Evolutionary conservation across 768 basidiomycete genomes (phyloP).

Genomic region (Xanthoconium stramineum): DNA sequence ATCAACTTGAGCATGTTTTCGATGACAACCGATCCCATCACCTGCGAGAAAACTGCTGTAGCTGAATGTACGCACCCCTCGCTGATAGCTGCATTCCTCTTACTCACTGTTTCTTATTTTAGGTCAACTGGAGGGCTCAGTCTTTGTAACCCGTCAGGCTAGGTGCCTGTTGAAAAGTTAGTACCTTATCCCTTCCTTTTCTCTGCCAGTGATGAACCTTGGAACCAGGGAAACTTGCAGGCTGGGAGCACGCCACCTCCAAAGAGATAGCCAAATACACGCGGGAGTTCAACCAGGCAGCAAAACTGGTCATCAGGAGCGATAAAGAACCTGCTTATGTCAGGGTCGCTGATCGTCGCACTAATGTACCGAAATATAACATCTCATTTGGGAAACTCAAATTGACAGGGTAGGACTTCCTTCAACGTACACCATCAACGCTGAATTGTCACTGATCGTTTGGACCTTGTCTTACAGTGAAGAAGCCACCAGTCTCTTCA

Average conservation of each 20-base stretch:
- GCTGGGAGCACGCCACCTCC: neutral
- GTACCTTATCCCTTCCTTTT: neutral
- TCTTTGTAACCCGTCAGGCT: neutral
- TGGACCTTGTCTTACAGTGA: neutral
- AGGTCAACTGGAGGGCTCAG: neutral
- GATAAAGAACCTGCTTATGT: constrained; percentile 6
- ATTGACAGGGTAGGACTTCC: constrained; percentile 9
- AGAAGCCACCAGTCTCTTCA: constrained; percentile 12
- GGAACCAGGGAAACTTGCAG: constrained; percentile 2
- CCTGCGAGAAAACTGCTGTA: neutral
- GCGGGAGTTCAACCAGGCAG: constrained; percentile 2
- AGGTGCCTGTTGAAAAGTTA: neutral
- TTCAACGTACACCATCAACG: neutral
- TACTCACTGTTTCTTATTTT: no score
- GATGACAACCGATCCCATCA: neutral
- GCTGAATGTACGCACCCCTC: neutral
- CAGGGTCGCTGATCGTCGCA: constrained; percentile 4
- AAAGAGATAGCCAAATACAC: neutral
- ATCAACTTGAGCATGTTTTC: neutral
- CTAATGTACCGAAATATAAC: neutral
- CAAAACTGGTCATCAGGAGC: neutral
- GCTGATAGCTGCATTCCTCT: neutral
- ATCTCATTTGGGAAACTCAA: constrained; percentile 8
- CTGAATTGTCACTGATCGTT: neutral
- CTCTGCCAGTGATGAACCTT: neutral